Evolutionary conservation across 306 rosid genomes (phyloP), one percentile per base, ranked within the genome.

Genomic region (Dryas octopetala): DNA sequence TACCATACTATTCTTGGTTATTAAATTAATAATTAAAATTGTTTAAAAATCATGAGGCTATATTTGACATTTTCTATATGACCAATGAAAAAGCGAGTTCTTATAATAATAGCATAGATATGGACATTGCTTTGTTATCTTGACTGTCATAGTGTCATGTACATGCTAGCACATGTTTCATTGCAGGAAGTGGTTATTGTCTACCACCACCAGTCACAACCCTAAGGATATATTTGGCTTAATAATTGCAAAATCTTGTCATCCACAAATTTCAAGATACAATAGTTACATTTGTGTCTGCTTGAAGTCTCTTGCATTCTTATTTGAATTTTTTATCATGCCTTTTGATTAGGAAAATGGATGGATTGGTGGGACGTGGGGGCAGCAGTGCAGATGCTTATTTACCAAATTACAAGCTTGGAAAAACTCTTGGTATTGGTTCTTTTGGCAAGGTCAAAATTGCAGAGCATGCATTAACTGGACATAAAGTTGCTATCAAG

Each of bases 371-470:
- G 79, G 88, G 83, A 70, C 86, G 83, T 16, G 78, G 83, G 62
- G 78, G 92, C 74, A 76, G 88, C 68, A 83, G 77, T 16, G 84
- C 84, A 48, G 93, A 95, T 75, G 68, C 72, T 82, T 82, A 73
- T 80, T 84, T 90, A 17, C 83, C 80, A 53, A 90, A 95, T 80
- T 95, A 95, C 86, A 95, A 95, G 77, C 82, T 91, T 60, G 99
- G 97, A 46, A 95, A 89, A 86, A 95, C 96, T n/a, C 96, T 95
- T 77, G 97, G 99, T 63, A 84, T 91, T 68, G 99, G 99, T 62
- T 76, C 97, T 72, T 91, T 92, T 55, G 97, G 96, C 51, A 91
- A 95, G 84, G 99, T 95, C 79, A 92, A 89, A 85, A 85, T 90
- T 82, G 99, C 99, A 38, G 96, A 88, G 80, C 96, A 95, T 81